A percentile compares a stretch with the other conserved stretches of the same genome.
phyloP scores from a whole-genome alignment of 1,284 basidiomycete species.

The Termitomyces sp. region DNA sequence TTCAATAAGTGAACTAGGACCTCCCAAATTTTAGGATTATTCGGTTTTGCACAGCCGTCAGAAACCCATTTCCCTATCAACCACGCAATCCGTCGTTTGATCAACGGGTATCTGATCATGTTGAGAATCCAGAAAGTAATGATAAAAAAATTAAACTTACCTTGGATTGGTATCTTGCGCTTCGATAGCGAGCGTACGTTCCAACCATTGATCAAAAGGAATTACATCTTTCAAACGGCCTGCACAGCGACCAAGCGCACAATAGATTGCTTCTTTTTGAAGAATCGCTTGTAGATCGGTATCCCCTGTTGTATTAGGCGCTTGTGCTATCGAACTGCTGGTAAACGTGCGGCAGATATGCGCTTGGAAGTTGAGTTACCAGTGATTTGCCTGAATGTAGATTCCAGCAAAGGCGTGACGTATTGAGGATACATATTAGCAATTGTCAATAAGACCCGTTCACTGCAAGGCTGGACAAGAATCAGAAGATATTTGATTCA shows the following conservation, averaged over 20 bases:
- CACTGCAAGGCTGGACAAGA: conserved; percentile 69
- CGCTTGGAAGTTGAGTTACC: conserved; percentile 20
- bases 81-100: conserved; percentile 89
- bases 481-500: conserved; percentile 4
- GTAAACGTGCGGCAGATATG: not conserved
- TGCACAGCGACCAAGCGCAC: conserved; percentile 81
- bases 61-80: conserved; percentile 81
- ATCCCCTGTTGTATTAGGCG: conserved; percentile 23
- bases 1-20: conserved; percentile 70
- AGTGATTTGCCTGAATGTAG: conserved; percentile 33
- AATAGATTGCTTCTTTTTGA: conserved; percentile 84
- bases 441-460: conserved; percentile 80
- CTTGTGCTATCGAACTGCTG: conserved; percentile 36
- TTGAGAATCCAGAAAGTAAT: not conserved
- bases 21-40: conserved; percentile 71
- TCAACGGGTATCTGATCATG: conserved; percentile 66
- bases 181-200: conserved; percentile 52
- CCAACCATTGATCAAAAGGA: conserved; percentile 65
- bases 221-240: conserved; percentile 59
- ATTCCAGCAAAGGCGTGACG: conserved; percentile 65
- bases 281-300: conserved; percentile 60
- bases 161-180: conserved; percentile 50
- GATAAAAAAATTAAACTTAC: conserved; percentile 31
- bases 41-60: conserved; percentile 57
- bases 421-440: conserved; percentile 70